A percentile compares a stretch with the other conserved stretches of the same genome.
Evolutionary conservation across 2,329 filamentous ascomycete genomes (phyloP).

Genomic region (Arachnopeziza araneosa): DNA sequence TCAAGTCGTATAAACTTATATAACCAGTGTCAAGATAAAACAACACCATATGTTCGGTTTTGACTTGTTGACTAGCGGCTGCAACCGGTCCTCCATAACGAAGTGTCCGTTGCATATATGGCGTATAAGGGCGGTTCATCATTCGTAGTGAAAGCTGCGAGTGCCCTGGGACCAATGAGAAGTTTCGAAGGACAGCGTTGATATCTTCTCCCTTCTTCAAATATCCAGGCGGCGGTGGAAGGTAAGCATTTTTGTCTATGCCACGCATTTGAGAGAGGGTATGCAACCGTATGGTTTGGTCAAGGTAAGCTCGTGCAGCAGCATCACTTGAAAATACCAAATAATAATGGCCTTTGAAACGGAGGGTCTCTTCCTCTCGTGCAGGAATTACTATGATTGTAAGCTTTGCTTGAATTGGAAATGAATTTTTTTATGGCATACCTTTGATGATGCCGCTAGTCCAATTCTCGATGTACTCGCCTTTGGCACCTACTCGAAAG

Average conservation of each 20-base stretch:
- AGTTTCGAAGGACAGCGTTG: conserved; percentile 40
- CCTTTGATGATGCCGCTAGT: conserved; percentile 54
- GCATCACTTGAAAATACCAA: conserved; percentile 57
- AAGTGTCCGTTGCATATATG: conserved; percentile 30
- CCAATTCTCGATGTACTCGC: conserved; percentile 63
- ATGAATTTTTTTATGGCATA: conserved; percentile 22
- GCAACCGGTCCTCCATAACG: conserved; percentile 29
- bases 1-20: conserved; percentile 15
- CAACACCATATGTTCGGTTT: conserved; percentile 25
- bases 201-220: conserved; percentile 42
- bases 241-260: conserved; percentile 28
- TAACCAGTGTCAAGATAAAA: conserved; percentile 22
- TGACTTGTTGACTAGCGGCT: conserved; percentile 13
- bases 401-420: not conserved
- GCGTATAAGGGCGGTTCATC: conserved; percentile 31
- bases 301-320: conserved; percentile 57
- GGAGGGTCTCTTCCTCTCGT: conserved; percentile 57
- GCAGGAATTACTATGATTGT: conserved; percentile 45
- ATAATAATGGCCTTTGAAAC: conserved; percentile 60
- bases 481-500: conserved; percentile 56
- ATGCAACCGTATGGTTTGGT: conserved; percentile 48
- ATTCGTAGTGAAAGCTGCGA: conserved; percentile 30
- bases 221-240: conserved; percentile 38
- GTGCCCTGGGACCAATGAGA: conserved; percentile 44
- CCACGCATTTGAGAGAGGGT: conserved; percentile 38